phyloP scores from a whole-genome alignment of 2,329 filamentous ascomycete genomes.

The Talaromyces sp. region DNA sequence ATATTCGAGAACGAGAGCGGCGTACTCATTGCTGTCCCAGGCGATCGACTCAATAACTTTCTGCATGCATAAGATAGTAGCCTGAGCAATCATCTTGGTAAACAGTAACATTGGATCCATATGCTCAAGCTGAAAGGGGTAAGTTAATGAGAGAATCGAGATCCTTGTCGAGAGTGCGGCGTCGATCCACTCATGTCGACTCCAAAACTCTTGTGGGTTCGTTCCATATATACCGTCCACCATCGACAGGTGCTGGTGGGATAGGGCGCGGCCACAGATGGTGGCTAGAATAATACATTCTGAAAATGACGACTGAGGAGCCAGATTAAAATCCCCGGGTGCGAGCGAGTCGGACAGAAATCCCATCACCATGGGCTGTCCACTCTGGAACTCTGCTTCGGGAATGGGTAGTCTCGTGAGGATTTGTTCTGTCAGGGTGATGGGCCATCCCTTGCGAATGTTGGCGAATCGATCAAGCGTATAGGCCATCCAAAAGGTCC shows the following conservation, averaged over 20 bases:
- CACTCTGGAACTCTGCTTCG: slow-evolving; percentile 32
- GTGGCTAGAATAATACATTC: slow-evolving; percentile 31
- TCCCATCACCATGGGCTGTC: slow-evolving; percentile 18
- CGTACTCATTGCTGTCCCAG: slow-evolving; percentile 10
- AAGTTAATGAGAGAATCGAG: slow-evolving; percentile 12
- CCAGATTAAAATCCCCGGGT: slow-evolving; percentile 10
- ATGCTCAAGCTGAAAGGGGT: slow-evolving; percentile 12
- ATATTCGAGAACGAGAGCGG: slow-evolving; percentile 6
- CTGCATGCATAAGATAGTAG: slow-evolving; percentile 14
- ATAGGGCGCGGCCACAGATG: slow-evolving; percentile 13
- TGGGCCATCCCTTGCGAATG: slow-evolving; percentile 95
- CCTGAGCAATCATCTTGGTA: slow-evolving; percentile 15
- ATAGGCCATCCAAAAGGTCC: slow-evolving; percentile 95
- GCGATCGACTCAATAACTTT: slow-evolving; percentile 11
- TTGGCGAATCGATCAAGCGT: slow-evolving; percentile 87
- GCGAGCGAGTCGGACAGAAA: slow-evolving; percentile 29
- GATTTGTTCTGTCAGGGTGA: slow-evolving; percentile 58
- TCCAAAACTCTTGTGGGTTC: slow-evolving; percentile 15
- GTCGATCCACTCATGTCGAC: slow-evolving; percentile 16
- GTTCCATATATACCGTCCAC: slow-evolving; percentile 14
- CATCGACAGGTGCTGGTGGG: slow-evolving; percentile 11
- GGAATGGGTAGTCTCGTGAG: slow-evolving; percentile 31
- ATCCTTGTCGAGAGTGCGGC: slow-evolving; percentile 11
- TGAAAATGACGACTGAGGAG: slow-evolving; percentile 22
- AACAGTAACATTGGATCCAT: slow-evolving; percentile 16